phyloP scores from a whole-genome alignment of 2,329 filamentous ascomycete species.

The Graphiopsis chlorocephala region DNA sequence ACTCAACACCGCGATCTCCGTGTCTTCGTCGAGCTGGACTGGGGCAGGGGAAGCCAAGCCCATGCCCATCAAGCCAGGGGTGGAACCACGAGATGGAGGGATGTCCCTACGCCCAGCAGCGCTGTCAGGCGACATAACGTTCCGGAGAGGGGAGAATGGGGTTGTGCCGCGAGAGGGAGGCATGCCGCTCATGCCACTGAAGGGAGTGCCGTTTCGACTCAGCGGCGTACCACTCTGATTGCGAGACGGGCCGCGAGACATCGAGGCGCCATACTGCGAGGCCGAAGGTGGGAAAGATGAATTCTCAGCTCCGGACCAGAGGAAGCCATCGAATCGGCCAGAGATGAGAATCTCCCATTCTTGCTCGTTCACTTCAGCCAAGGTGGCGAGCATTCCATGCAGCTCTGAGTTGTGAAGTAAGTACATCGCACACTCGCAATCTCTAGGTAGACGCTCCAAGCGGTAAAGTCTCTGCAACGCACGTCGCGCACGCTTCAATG shows the following conservation, averaged over 20 bases:
- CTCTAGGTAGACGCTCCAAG: conserved; percentile 68
- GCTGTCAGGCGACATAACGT: conserved; percentile 25
- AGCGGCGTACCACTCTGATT: conserved; percentile 44
- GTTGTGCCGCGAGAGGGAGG: conserved; percentile 50
- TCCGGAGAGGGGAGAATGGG: conserved; percentile 39
- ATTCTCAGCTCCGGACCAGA: conserved; percentile 85
- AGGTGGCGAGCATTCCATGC: conserved; percentile 81
- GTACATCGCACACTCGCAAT: conserved; percentile 82
- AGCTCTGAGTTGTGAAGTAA: conserved; percentile 77
- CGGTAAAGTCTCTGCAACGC: conserved; percentile 85
- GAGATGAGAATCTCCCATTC: conserved; percentile 97
- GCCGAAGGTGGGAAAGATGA: conserved; percentile 35
- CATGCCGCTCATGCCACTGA: conserved; percentile 57
- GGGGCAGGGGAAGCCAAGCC: conserved; percentile 49
- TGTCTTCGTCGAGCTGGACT: conserved; percentile 90
- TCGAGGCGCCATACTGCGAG: conserved; percentile 26
- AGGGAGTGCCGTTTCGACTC: conserved; percentile 50
- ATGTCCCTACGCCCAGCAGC: conserved; percentile 19
- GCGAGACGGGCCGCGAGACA: conserved; percentile 35
- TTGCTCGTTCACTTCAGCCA: conserved; percentile 82
- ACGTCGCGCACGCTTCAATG: conserved; percentile 70
- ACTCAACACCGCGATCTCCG: conserved; percentile 82
- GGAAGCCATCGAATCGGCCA: conserved; percentile 90
- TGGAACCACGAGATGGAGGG: conserved; percentile 34
- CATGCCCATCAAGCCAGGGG: conserved; percentile 32